Percentiles rank a stretch among this genome's conserved stretches.
These are phyloP conservation scores for Hanseniaspora clermontiae DNA, from an alignment of 805 yeast genomes.

Conservation along the genomic window DNA sequence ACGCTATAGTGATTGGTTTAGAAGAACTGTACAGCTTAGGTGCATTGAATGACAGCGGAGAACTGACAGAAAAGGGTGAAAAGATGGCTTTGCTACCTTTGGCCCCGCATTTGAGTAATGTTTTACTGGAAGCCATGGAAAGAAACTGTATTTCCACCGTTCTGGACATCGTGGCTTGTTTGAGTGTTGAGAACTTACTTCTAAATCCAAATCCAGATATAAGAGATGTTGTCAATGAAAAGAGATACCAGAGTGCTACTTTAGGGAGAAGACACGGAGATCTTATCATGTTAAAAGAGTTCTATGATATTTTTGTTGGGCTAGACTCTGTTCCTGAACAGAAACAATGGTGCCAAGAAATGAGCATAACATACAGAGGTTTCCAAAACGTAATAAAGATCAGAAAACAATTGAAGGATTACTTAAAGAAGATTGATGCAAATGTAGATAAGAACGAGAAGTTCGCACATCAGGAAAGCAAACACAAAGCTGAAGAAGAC, in stretches of 20 bases:
- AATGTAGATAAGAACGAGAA: slow-evolving; percentile 22
- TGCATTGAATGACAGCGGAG: slow-evolving; percentile 67
- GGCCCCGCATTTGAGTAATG: slow-evolving; percentile 85
- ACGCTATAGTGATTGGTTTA: slow-evolving; percentile 62
- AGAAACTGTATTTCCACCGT: slow-evolving; percentile 47
- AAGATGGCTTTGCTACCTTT: slow-evolving; percentile 82
- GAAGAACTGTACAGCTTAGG: slow-evolving; percentile 63
- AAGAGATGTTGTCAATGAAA: slow-evolving; percentile 74
- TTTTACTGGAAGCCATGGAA: slow-evolving; percentile 57
- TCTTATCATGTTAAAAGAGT: slow-evolving; percentile 65
- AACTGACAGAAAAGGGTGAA: slow-evolving; percentile 65
- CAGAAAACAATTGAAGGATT: slow-evolving; percentile 59
- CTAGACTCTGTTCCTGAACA: slow-evolving; percentile 41
- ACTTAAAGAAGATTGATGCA: slow-evolving; percentile 34
- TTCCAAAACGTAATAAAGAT: slow-evolving; percentile 66
- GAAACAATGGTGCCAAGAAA: slow-evolving; percentile 70
- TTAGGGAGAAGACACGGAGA: slow-evolving; percentile 73
- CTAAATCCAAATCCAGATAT: slow-evolving; percentile 66
- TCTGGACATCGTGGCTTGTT: slow-evolving; percentile 80
- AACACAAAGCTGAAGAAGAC: not conserved
- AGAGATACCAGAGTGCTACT: slow-evolving; percentile 54
- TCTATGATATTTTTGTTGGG: slow-evolving; percentile 43
- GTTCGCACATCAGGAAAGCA: slow-evolving; percentile 9
- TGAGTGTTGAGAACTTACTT: slow-evolving; percentile 81
- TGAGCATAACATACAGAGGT: slow-evolving; percentile 66